phyloP scores from a whole-genome alignment of 805 yeast genomes.

The Barnettozyma sucrosica region DNA sequence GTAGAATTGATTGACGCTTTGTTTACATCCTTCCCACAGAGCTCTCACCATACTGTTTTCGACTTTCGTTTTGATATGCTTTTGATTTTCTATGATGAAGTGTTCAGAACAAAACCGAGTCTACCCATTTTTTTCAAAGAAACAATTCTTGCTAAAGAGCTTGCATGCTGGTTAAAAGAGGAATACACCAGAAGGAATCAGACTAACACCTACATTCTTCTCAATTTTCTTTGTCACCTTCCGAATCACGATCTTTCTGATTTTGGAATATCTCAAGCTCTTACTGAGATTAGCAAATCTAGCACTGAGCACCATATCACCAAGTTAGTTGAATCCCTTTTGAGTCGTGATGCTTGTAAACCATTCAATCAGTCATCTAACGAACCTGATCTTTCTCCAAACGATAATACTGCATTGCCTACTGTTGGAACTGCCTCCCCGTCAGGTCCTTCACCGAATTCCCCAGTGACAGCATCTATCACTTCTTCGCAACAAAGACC shows the following conservation, averaged over 20 bases:
- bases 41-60: neutral
- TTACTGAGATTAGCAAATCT: neutral
- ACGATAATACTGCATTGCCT: neutral
- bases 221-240: neutral
- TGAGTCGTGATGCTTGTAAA: neutral
- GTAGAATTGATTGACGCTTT: neutral
- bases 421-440: neutral
- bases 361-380: neutral
- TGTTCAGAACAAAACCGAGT: neutral
- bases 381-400: neutral
- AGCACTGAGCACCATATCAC: neutral
- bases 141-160: neutral
- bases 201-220: neutral
- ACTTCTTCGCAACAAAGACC: neutral
- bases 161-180: neutral
- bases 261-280: neutral
- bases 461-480: neutral
- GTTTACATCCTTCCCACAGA: neutral
- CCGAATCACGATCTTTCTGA: neutral
- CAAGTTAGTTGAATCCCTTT: neutral
- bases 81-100: neutral
- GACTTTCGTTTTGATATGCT: constrained; percentile 3
- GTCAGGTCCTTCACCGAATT: no score
- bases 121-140: neutral
- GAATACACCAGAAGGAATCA: neutral